These are phyloP conservation scores for Coemansia sp. DNA, from an alignment of 192 early-diverging fungal genomes.

Conservation along the genomic window DNA sequence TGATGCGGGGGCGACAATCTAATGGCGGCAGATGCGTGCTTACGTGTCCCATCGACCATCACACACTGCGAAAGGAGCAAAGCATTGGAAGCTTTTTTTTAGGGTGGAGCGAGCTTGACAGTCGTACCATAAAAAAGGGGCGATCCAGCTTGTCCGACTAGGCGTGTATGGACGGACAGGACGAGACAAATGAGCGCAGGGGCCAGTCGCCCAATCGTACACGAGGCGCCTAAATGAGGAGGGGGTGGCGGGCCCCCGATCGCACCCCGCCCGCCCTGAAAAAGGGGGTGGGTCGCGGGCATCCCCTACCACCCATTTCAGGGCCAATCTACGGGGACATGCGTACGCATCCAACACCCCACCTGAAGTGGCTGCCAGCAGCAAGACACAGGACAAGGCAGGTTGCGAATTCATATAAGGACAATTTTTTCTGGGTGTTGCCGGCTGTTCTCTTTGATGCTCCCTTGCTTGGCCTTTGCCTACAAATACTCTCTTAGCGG, in stretches of 20 bases:
- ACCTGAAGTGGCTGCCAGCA: background rate
- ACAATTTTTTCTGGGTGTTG: conserved; percentile 2
- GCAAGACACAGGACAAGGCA: background rate
- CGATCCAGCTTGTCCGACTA: background rate
- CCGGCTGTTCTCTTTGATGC: background rate
- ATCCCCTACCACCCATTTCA: background rate
- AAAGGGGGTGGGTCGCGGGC: background rate
- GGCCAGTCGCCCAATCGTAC: background rate
- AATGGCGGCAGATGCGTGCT: background rate
- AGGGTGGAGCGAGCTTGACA: background rate
- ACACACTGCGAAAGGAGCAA: background rate
- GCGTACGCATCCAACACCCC: conserved; percentile 2
- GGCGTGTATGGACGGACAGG: background rate
- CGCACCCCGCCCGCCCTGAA: background rate
- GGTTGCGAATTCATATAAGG: conserved; percentile 1
- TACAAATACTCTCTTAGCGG: conserved; percentile 2
- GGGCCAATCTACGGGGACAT: conserved; percentile 6
- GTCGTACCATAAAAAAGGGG: background rate
- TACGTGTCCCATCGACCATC: background rate
- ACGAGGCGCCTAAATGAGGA: conserved; percentile 1
- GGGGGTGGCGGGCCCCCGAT: conserved; percentile 3
- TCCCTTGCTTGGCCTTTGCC: background rate
- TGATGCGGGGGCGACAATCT: background rate
- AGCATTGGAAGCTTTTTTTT: background rate
- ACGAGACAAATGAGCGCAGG: background rate